These are phyloP conservation scores for Diaporthe citrichinensis DNA, from an alignment of 2,329 filamentous ascomycete genomes.

Conservation along the genomic window DNA sequence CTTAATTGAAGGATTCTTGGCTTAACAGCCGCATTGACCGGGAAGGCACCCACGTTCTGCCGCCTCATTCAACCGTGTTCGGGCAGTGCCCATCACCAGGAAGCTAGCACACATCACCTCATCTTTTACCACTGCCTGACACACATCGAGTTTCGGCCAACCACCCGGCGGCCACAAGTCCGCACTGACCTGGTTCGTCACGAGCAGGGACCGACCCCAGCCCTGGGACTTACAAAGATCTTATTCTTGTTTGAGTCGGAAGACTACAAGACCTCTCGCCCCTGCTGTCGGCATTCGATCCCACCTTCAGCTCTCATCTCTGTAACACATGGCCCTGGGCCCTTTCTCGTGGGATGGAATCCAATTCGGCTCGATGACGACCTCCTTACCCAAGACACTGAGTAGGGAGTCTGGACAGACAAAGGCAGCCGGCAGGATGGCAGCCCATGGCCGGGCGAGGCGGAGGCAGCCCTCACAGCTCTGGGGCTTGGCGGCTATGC, in stretches of 20 bases:
- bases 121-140: slow-evolving; percentile 36
- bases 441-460: slow-evolving; percentile 22
- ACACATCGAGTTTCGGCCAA: slow-evolving; percentile 34
- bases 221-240: slow-evolving; percentile 14
- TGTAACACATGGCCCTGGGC: slow-evolving; percentile 19
- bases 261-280: slow-evolving; percentile 6
- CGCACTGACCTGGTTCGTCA: slow-evolving; percentile 23
- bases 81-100: slow-evolving; percentile 24
- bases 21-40: slow-evolving; percentile 37
- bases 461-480: slow-evolving; percentile 36
- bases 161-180: slow-evolving; percentile 21
- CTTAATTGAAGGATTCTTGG: slow-evolving; percentile 37
- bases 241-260: slow-evolving; percentile 12
- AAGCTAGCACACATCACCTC: slow-evolving; percentile 21
- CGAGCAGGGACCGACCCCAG: neutral
- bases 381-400: neutral
- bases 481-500: slow-evolving; percentile 42
- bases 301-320: neutral
- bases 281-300: neutral
- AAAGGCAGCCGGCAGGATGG: slow-evolving; percentile 30
- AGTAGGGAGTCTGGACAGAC: neutral
- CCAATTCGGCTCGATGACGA: slow-evolving; percentile 19
- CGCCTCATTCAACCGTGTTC: slow-evolving; percentile 16
- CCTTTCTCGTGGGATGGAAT: slow-evolving; percentile 25
- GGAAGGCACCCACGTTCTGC: slow-evolving; percentile 8